A percentile compares a stretch with the other conserved stretches of the same genome.
These are phyloP conservation scores for Cercospora sp. DNA, from an alignment of 2,329 filamentous ascomycete genomes.

Conservation along the genomic window DNA sequence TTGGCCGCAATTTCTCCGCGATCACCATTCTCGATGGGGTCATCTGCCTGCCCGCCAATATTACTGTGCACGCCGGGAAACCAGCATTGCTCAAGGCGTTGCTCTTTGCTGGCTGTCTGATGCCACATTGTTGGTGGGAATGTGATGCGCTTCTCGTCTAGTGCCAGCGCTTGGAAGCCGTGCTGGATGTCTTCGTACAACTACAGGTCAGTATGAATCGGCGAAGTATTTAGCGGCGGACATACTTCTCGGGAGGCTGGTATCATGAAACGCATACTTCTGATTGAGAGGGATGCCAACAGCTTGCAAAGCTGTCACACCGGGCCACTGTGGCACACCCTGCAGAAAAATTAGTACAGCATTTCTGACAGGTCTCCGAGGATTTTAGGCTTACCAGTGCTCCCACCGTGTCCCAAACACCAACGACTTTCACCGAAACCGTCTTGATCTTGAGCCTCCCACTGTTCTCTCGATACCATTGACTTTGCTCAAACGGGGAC, in stretches of 20 bases:
- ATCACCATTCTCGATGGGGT: conserved; percentile 3
- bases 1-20: conserved; percentile 19
- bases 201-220: not conserved
- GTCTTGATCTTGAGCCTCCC: conserved; percentile 10
- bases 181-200: conserved; percentile 32
- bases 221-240: not conserved
- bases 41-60: conserved; percentile 38
- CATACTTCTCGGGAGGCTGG: conserved; percentile 37
- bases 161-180: conserved; percentile 42
- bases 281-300: conserved; percentile 23
- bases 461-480: conserved; percentile 19
- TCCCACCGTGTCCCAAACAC: conserved; percentile 45
- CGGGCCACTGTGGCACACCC: conserved; percentile 23
- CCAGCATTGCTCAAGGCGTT: conserved; percentile 44
- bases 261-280: conserved; percentile 46
- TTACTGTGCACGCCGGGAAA: conserved; percentile 46
- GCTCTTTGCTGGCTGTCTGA: conserved; percentile 35
- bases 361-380: not conserved
- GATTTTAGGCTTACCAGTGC: conserved; percentile 10
- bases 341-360: not conserved
- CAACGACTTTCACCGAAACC: conserved; percentile 41
- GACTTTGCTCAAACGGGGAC: conserved; percentile 9
- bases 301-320: conserved; percentile 35
- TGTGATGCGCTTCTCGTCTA: conserved; percentile 41
- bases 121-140: conserved; percentile 42